These are phyloP conservation scores for Capsella bursapastoris DNA, from an alignment of 345 rosid genomes.

Conservation along the genomic window DNA sequence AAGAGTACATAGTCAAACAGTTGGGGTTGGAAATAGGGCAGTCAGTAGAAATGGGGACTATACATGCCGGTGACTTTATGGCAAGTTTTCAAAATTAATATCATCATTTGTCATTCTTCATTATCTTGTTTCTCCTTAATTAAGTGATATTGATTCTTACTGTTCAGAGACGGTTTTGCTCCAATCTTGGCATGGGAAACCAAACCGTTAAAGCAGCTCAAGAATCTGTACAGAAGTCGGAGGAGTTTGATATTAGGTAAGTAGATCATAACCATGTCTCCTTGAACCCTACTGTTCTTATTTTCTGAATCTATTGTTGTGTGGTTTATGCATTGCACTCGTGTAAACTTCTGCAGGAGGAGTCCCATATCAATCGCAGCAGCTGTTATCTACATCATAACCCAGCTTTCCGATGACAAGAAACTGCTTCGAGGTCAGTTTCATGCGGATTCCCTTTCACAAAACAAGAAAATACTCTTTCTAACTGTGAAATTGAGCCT, in stretches of 20 bases:
- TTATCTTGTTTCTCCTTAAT: not conserved
- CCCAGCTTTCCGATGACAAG: slow-evolving; percentile 9
- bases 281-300: not conserved
- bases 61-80: slow-evolving; percentile 84
- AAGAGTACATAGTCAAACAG: slow-evolving; percentile 87
- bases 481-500: not conserved
- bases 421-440: slow-evolving; percentile 1
- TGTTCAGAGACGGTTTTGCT: slow-evolving; percentile 49
- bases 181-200: slow-evolving; percentile 90
- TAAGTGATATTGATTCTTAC: not conserved
- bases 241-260: slow-evolving; percentile 95
- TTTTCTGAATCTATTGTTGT: not conserved
- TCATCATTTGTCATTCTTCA: not conserved
- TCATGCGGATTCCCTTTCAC: not conserved
- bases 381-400: not conserved
- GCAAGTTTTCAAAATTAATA: slow-evolving; percentile 37
- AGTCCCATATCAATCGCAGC: slow-evolving; percentile 18
- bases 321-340: slow-evolving; percentile 4
- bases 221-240: slow-evolving; percentile 89
- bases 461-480: not conserved
- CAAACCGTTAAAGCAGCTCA: slow-evolving; percentile 96
- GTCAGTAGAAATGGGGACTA: slow-evolving; percentile 45
- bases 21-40: slow-evolving; percentile 83
- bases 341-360: slow-evolving; percentile 16
- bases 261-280: slow-evolving; percentile 10